Conservation (phyloP, 2,329 filamentous ascomycete genomes). For the Cercospora sesami region DNA sequence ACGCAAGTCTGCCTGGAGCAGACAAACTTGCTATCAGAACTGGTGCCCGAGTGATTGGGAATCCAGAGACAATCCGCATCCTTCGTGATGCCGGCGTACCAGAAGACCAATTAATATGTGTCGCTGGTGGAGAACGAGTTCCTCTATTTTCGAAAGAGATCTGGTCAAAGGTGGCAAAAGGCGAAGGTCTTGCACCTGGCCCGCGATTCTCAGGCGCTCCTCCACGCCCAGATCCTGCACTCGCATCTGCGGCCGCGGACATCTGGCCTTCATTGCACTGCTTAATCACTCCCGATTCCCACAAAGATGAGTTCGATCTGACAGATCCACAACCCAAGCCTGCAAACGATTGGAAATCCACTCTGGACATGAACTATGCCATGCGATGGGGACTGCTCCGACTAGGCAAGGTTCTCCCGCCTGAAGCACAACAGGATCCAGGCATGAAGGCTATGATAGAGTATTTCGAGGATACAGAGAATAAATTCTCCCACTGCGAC, state of each 20-base stretch:
- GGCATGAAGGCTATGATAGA: neutral
- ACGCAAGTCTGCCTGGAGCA: neutral
- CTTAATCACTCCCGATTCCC: neutral
- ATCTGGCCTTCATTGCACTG: slow-evolving; percentile 4
- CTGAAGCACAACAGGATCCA: neutral
- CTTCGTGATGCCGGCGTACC: neutral
- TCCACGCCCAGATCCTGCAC: neutral
- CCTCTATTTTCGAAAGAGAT: neutral
- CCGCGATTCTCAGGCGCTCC: neutral
- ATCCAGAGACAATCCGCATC: neutral
- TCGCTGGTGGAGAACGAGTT: neutral
- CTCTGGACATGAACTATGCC: neutral
- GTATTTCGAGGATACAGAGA: neutral
- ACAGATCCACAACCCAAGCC: neutral
- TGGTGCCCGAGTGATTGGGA: neutral
- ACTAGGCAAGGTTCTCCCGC: neutral
- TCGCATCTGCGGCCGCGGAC: neutral
- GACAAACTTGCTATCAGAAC: neutral
- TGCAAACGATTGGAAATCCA: neutral
- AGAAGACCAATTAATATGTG: neutral
- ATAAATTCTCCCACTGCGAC: neutral
- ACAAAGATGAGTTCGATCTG: neutral
- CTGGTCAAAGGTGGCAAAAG: neutral
- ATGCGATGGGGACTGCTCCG: neutral
- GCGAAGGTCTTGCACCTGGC: neutral